Percentiles rank a stretch among this genome's conserved stretches.
Conservation (phyloP, 106 monocot species). For the Dendrobium nobile region DNA sequence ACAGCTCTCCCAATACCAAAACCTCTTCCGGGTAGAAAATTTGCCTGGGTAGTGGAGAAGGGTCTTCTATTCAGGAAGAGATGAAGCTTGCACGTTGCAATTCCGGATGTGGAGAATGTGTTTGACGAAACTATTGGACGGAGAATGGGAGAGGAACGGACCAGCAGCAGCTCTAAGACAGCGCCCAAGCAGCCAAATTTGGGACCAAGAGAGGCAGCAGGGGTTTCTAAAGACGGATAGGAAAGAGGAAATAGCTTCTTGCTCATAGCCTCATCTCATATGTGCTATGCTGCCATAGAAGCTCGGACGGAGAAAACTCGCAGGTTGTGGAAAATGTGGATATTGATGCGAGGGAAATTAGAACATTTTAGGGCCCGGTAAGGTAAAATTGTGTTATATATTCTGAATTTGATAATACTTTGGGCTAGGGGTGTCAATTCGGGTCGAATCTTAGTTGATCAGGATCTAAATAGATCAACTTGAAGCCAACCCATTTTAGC, state of each 20-base stretch:
- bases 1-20: conserved; percentile 26
- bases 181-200: not conserved
- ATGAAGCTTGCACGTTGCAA: not conserved
- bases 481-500: too few species aligned
- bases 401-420: too few species aligned
- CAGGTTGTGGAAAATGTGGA: too few species aligned
- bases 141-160: conserved; percentile 3
- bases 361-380: too few species aligned
- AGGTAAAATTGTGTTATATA: too few species aligned
- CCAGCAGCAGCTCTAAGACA: not conserved
- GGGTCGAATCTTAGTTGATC: too few species aligned
- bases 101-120: conserved; percentile 4
- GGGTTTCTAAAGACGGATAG: not conserved
- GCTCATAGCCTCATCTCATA: not conserved
- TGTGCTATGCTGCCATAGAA: not conserved
- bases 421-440: too few species aligned
- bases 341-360: too few species aligned
- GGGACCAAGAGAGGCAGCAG: not conserved
- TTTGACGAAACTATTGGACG: conserved; percentile 2
- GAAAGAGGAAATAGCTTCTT: not conserved
- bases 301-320: too few species aligned
- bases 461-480: too few species aligned
- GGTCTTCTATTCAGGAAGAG: not conserved
- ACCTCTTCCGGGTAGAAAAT: conserved; percentile 5
- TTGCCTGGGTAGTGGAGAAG: not conserved